phyloP scores from a whole-genome alignment of 2,329 filamentous ascomycete species.

The Alternaria ethzedia region DNA sequence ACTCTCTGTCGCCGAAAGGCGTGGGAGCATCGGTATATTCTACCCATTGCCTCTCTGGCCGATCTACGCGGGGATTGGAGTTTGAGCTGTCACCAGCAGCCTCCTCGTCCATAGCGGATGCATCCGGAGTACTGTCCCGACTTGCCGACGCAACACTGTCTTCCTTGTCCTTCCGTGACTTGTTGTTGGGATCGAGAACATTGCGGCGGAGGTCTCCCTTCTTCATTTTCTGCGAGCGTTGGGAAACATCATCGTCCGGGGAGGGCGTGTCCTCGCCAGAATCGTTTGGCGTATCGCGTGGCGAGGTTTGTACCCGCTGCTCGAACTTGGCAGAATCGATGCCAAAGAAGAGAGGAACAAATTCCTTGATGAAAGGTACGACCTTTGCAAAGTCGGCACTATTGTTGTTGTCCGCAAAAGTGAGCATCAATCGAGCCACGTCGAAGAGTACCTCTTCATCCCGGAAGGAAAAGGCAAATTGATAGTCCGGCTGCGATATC shows the following conservation, averaged over 20 bases:
- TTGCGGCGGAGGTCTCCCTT: constrained; percentile 76
- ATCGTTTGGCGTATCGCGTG: constrained; percentile 48
- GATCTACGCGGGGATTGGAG: constrained; percentile 64
- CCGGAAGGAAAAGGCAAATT: constrained; percentile 76
- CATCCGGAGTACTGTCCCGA: constrained; percentile 88
- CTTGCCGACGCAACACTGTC: constrained; percentile 79
- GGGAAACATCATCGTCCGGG: constrained; percentile 74
- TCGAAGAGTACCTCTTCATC: constrained; percentile 61
- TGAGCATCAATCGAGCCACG: constrained; percentile 54
- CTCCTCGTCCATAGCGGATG: constrained; percentile 79
- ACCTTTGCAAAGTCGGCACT: constrained; percentile 54
- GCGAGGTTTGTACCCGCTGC: constrained; percentile 64
- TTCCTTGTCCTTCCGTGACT: constrained; percentile 76
- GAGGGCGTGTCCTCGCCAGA: constrained; percentile 68
- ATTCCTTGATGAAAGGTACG: constrained; percentile 57
- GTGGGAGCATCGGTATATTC: constrained; percentile 62
- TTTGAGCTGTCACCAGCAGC: constrained; percentile 66
- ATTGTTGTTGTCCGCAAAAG: constrained; percentile 52
- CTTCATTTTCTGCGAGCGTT: constrained; percentile 69
- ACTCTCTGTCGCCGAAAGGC: constrained; percentile 66
- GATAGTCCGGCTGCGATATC: constrained; percentile 68
- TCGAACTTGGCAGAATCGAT: constrained; percentile 64
- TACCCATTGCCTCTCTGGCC: constrained; percentile 69
- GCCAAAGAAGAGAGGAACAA: constrained; percentile 59
- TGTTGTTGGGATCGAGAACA: constrained; percentile 81